Base-by-base conservation (phyloP, 1,139 yeast species). In the Eremothecium coryli region DNA sequence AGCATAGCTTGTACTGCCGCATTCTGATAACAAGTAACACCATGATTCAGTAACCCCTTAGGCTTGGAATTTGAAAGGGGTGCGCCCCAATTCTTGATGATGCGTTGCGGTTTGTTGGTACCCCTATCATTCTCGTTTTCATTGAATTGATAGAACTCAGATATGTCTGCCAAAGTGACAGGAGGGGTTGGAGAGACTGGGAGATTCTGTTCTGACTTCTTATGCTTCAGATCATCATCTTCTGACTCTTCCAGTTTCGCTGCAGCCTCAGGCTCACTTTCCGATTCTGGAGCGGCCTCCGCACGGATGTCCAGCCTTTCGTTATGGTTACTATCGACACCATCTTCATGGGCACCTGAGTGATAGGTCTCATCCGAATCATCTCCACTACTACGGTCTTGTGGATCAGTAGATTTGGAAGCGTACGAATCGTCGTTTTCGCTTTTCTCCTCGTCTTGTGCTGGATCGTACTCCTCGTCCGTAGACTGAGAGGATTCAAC, bases 11-110 rank as follows among this genome's bases (percentile, higher is more conserved):
- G 98, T 29, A 90, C 77, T 3, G 96, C 97, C 2, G 95, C 79
- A 57, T 90, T 90, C 75, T 90, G 86, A 59, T 88, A 90, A 56
- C 98, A 90, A 3, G 97, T 90, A 28, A 90, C 97, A 18, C 97
- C 97, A 44, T 81, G 88, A 56, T 90, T 90, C 38, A 82, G 60
- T 36, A 90, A 65, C 0, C 98, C 98, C 17, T 77, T 65, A 1
- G 96, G 93, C 20, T 69, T 65, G 30, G 61, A 49, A 26, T 49
- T 48, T 4, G 60, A 50, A 38, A 70, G 60, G 44, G 60, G 53
- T 42, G 65, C 38, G 0, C 75, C 66, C 84, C 90, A 79, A 44
- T 71, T 73, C 52, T 80, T 80, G 38, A 63, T 54, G 21, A 73
- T 76, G 43, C 75, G 66, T 5, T 49, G 61, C 8, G 77, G 71